These are phyloP conservation scores for Globisporangium cystogenes DNA, from an alignment of 352 stramenopile genomes.

Conservation along the genomic window DNA sequence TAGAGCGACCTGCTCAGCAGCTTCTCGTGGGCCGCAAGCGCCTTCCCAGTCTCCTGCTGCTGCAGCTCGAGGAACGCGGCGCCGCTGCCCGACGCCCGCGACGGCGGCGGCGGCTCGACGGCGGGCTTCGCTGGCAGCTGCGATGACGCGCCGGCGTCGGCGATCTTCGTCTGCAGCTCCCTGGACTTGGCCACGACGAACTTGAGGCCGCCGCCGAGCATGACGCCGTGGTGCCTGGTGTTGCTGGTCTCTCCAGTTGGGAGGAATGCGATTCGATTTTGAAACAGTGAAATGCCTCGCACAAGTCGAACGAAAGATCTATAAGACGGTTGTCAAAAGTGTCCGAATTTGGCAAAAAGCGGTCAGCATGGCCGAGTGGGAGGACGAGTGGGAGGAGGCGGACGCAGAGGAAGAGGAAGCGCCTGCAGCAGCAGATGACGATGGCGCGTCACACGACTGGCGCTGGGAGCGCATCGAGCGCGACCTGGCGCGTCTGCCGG, in stretches of 20 bases:
- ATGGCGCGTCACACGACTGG: neutral
- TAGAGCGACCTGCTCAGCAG: slow-evolving; percentile 35
- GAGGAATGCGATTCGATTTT: no score
- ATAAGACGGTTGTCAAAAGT: neutral
- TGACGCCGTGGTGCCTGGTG: no score
- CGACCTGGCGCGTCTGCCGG: slow-evolving; percentile 3
- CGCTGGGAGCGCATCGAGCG: slow-evolving; percentile 5
- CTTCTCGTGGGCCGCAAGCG: slow-evolving; percentile 31
- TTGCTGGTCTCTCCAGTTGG: no score
- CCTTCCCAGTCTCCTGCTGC: slow-evolving; percentile 24
- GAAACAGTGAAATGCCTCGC: no score
- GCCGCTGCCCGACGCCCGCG: neutral
- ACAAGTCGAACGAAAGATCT: neutral
- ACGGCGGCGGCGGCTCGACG: neutral
- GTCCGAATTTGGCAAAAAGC: no score
- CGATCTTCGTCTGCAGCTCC: slow-evolving; percentile 53
- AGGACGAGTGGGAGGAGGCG: slow-evolving; percentile 34
- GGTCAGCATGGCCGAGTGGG: slow-evolving; percentile 3
- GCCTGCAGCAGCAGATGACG: neutral
- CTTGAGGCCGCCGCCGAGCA: slow-evolving; percentile 50
- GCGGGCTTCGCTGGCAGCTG: neutral
- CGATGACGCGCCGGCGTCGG: neutral
- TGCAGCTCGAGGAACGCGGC: slow-evolving; percentile 34
- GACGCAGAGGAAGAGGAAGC: neutral
- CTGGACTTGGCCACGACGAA: slow-evolving; percentile 76